Percentiles rank a stretch among this genome's conserved stretches.
phyloP scores from a whole-genome alignment of 768 basidiomycete species.

The Leccinum arenicola region DNA sequence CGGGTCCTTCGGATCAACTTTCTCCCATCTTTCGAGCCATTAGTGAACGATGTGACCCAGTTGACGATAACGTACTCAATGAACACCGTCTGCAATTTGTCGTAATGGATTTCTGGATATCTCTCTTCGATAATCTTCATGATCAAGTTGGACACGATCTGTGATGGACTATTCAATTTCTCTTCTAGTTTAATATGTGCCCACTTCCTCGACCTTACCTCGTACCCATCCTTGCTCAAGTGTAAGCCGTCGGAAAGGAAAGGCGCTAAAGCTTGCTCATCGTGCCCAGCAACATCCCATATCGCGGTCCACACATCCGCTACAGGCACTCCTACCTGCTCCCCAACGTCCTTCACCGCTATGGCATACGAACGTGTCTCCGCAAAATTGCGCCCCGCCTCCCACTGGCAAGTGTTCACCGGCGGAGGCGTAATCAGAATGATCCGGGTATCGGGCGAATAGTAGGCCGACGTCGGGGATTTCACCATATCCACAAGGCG shows the following conservation, averaged over 20 bases:
- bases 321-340: conserved; percentile 51
- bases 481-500: conserved; percentile 61
- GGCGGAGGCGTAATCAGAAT: conserved; percentile 87
- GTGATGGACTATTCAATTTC: conserved; percentile 4
- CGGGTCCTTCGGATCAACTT: conserved; percentile 23
- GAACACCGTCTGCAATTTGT: conserved; percentile 57
- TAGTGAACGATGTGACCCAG: background rate
- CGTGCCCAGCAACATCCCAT: conserved; percentile 69
- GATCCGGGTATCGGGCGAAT: conserved; percentile 72
- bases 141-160: conserved; percentile 69
- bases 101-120: conserved; percentile 70
- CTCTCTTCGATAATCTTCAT: conserved; percentile 51
- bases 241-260: conserved; percentile 80
- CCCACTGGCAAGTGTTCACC: conserved; percentile 61
- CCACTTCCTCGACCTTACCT: conserved; percentile 42
- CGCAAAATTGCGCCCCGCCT: conserved; percentile 50
- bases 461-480: conserved; percentile 56
- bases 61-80: conserved; percentile 46
- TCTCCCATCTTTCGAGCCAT: conserved; percentile 22
- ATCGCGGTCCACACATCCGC: conserved; percentile 74
- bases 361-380: conserved; percentile 67
- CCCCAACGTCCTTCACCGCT: conserved; percentile 61
- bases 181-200: background rate
- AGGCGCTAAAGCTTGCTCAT: conserved; percentile 47
- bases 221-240: conserved; percentile 70